Evolutionary conservation across 371 early-diverging fungal genomes (phyloP).

Genomic region (Apophysomyces elegans): DNA sequence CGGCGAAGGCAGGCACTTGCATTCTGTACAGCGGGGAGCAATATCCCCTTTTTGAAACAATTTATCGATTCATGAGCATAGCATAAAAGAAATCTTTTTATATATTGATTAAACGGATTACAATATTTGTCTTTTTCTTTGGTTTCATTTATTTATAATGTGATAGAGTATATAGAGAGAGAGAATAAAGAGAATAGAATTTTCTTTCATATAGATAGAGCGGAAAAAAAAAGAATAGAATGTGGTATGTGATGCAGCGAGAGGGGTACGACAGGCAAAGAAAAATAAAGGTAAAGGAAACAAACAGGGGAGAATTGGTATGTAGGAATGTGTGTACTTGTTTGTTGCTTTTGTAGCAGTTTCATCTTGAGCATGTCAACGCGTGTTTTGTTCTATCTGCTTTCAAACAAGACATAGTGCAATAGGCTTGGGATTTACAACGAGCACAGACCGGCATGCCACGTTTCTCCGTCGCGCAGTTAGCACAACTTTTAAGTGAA

Average conservation of each 20-base stretch:
- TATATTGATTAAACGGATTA: no score
- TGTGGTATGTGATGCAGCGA: not conserved
- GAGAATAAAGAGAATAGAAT: no score
- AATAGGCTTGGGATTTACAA: slow-evolving; percentile 43
- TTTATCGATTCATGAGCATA: not conserved
- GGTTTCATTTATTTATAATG: no score
- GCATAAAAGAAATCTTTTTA: no score
- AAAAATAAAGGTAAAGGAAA: no score
- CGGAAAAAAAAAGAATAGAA: not conserved
- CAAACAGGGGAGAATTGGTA: no score
- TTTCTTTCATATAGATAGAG: no score
- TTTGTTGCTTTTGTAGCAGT: not conserved
- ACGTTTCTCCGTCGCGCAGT: slow-evolving; percentile 46
- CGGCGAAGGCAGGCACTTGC: not conserved
- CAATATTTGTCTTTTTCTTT: no score
- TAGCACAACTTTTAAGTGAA: slow-evolving; percentile 27
- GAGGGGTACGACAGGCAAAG: not conserved
- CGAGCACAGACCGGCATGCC: slow-evolving; percentile 51
- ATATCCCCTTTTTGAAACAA: not conserved
- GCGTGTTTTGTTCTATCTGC: slow-evolving; percentile 31
- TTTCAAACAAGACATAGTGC: slow-evolving; percentile 38
- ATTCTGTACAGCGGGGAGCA: not conserved
- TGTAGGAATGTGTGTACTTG: not conserved
- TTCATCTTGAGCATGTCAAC: slow-evolving; percentile 17
- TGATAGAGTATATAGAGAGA: no score